phyloP scores from a whole-genome alignment of 2,329 filamentous ascomycete genomes.

The Phaeosphaeriaceae sp. region DNA sequence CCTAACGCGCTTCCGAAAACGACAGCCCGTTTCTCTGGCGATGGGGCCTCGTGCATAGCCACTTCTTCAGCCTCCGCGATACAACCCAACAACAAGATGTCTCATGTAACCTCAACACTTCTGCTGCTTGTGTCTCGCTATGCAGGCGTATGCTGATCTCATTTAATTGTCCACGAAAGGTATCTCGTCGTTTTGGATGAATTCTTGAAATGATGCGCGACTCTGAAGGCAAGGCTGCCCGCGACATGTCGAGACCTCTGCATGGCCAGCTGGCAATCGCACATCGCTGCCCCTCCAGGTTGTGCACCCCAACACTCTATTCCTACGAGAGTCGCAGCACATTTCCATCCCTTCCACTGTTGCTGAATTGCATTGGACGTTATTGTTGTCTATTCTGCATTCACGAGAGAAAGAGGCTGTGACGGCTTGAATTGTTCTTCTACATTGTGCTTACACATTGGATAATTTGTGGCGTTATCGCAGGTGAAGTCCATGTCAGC shows the following conservation, averaged over 20 bases:
- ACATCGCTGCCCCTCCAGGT: not conserved
- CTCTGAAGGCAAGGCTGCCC: not conserved
- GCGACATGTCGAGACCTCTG: not conserved
- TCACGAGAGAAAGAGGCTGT: not conserved
- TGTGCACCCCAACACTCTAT: not conserved
- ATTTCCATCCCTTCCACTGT: not conserved
- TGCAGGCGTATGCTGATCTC: not conserved
- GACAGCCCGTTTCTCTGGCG: not conserved
- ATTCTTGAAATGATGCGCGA: not conserved
- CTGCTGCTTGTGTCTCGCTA: not conserved
- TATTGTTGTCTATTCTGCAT: not conserved
- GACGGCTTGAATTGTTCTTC: not conserved
- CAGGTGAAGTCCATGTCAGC: not conserved
- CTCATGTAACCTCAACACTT: slow-evolving; percentile 1
- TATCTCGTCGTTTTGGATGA: not conserved
- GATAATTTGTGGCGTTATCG: not conserved
- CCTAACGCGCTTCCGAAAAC: slow-evolving; percentile 2
- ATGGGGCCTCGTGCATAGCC: not conserved
- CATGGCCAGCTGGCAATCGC: not conserved
- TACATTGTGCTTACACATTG: not conserved
- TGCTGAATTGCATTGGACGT: not conserved
- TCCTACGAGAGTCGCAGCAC: not conserved
- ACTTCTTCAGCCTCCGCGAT: slow-evolving; percentile 1
- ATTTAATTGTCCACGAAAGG: not conserved
- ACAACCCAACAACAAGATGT: slow-evolving; percentile 1